phyloP scores from a whole-genome alignment of 371 early-diverging fungal genomes.

The Rhizopus stolonifer region DNA sequence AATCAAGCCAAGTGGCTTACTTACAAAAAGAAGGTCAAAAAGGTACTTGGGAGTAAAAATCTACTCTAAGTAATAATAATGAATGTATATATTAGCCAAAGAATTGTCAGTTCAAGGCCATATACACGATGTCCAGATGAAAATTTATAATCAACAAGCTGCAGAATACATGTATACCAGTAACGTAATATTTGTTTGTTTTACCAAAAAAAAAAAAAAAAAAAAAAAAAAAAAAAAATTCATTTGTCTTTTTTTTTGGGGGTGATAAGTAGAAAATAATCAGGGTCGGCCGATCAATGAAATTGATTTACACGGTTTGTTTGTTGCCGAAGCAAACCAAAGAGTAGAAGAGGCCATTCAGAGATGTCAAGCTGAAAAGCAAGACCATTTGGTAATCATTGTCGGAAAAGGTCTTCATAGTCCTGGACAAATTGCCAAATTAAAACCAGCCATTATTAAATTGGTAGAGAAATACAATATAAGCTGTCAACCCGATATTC shows the following conservation, averaged over 20 bases:
- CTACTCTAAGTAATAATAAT: not conserved
- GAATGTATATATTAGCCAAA: slow-evolving; percentile 31
- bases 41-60: slow-evolving; percentile 22
- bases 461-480: slow-evolving; percentile 55
- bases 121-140: slow-evolving; percentile 52
- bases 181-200: too few species aligned
- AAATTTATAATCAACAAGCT: slow-evolving; percentile 52
- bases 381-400: slow-evolving; percentile 54
- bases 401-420: slow-evolving; percentile 66
- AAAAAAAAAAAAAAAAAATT: not conserved
- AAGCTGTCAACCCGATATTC: slow-evolving; percentile 54
- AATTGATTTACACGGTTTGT: slow-evolving; percentile 64
- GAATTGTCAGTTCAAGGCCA: slow-evolving; percentile 58
- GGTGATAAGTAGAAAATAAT: slow-evolving; percentile 62
- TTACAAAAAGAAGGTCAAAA: slow-evolving; percentile 36
- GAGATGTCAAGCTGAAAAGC: slow-evolving; percentile 42
- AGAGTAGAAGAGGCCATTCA: slow-evolving; percentile 51
- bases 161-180: slow-evolving; percentile 50
- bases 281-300: slow-evolving; percentile 43
- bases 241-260: not conserved
- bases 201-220: not conserved
- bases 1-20: slow-evolving; percentile 45
- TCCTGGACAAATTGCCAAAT: slow-evolving; percentile 53
- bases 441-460: slow-evolving; percentile 62
- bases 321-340: slow-evolving; percentile 57